Conservation (phyloP, 2,329 filamentous ascomycete species). For the Didymella exigua region DNA sequence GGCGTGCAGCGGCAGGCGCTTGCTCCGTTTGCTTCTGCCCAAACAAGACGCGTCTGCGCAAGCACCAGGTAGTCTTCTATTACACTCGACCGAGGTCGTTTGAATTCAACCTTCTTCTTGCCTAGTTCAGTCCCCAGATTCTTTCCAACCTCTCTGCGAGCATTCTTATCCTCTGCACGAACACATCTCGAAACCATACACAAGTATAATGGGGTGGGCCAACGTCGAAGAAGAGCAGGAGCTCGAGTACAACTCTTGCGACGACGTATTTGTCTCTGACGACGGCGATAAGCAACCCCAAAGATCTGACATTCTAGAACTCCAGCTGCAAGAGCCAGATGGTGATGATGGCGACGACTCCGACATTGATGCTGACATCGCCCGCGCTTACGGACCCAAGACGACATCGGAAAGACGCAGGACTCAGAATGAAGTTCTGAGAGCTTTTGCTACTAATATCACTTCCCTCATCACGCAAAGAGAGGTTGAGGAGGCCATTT, state of each 20-base stretch:
- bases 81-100: background rate
- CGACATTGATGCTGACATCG: slow-evolving; percentile 33
- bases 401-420: slow-evolving; percentile 47
- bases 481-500: slow-evolving; percentile 44
- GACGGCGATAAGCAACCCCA: background rate
- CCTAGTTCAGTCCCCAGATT: background rate
- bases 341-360: slow-evolving; percentile 19
- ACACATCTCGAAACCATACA: too few relatives aligned
- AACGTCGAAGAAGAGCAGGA: slow-evolving; percentile 26
- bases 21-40: slow-evolving; percentile 25
- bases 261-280: slow-evolving; percentile 14
- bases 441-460: slow-evolving; percentile 50
- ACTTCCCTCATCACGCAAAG: slow-evolving; percentile 51
- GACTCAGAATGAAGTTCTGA: slow-evolving; percentile 52
- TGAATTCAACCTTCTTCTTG: background rate
- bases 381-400: slow-evolving; percentile 27
- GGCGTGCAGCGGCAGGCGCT: slow-evolving; percentile 7
- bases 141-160: background rate
- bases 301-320: background rate
- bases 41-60: slow-evolving; percentile 14
- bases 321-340: background rate
- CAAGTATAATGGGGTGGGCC: slow-evolving; percentile 26
- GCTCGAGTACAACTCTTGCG: slow-evolving; percentile 21
- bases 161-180: background rate
- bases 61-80: slow-evolving; percentile 14